Evolutionary conservation across 2,329 filamentous ascomycete species (phyloP).

Genomic region (Sporothrix phasma): DNA sequence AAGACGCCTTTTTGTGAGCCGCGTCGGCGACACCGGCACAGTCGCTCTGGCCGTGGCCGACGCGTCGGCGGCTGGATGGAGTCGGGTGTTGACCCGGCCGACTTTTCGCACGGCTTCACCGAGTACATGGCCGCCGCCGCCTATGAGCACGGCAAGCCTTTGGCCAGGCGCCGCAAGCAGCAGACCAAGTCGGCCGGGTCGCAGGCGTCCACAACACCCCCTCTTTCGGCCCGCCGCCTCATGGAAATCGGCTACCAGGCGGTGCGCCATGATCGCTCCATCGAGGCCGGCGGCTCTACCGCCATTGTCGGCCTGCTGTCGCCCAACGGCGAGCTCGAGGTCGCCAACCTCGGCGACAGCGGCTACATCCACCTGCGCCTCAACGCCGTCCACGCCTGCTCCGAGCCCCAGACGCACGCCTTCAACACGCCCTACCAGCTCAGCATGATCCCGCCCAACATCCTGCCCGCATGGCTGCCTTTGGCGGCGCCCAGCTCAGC

Average conservation of each 20-base stretch:
- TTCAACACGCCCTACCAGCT: slow-evolving; percentile 98
- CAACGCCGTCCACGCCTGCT: slow-evolving; percentile 75
- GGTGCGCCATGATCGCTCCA: slow-evolving; percentile 61
- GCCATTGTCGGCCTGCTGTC: slow-evolving; percentile 76
- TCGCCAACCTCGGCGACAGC: slow-evolving; percentile 92
- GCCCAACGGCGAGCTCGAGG: slow-evolving; percentile 64
- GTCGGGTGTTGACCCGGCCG: slow-evolving; percentile 83
- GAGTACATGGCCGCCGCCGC: slow-evolving; percentile 81
- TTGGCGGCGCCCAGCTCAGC: slow-evolving; percentile 70
- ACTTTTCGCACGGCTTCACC: slow-evolving; percentile 91
- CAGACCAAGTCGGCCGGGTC: slow-evolving; percentile 20
- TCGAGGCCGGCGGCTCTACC: slow-evolving; percentile 80
- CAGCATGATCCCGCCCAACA: slow-evolving; percentile 70
- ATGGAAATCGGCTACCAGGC: slow-evolving; percentile 79
- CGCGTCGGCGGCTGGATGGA: slow-evolving; percentile 90
- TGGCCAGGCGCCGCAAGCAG: slow-evolving; percentile 16
- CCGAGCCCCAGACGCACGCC: slow-evolving; percentile 81
- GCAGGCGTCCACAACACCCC: slow-evolving; percentile 20
- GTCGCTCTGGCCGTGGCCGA: slow-evolving; percentile 86
- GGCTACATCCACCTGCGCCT: slow-evolving; percentile 81
- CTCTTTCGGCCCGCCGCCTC: slow-evolving; percentile 54
- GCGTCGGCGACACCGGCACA: slow-evolving; percentile 59
- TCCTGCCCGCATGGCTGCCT: slow-evolving; percentile 71
- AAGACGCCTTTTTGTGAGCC: slow-evolving; percentile 94
- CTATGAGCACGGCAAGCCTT: slow-evolving; percentile 39